Evolutionary conservation across 2,329 filamentous ascomycete species (phyloP).

Genomic region (Cladorrhinum sp.): DNA sequence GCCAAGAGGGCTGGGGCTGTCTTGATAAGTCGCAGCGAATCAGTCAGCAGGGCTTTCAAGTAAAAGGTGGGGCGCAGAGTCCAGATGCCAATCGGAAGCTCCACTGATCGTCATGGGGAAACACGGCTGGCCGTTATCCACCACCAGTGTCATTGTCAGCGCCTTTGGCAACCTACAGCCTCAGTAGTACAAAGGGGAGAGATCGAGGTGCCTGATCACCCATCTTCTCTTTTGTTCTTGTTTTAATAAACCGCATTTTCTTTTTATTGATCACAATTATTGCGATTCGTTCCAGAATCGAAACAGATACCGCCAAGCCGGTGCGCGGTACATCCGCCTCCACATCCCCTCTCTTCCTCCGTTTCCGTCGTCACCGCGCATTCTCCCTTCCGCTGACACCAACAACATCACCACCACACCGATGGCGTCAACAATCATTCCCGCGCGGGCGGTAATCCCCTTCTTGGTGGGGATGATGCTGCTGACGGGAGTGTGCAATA

Average conservation of each 20-base stretch:
- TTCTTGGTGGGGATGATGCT: slow-evolving; percentile 95
- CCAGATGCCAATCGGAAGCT: background rate
- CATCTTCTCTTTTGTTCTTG: background rate
- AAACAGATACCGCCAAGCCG: background rate
- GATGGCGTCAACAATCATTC: slow-evolving; percentile 51
- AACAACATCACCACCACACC: background rate
- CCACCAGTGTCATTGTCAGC: background rate
- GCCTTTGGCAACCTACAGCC: slow-evolving; percentile 11
- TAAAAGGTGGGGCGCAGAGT: background rate
- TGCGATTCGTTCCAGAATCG: background rate
- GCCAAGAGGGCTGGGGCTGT: background rate
- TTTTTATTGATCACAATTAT: too few species aligned
- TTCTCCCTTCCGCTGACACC: background rate
- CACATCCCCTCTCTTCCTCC: background rate
- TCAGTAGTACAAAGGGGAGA: background rate
- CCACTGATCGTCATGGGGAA: slow-evolving; percentile 14
- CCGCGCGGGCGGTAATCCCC: slow-evolving; percentile 68
- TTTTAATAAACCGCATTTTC: background rate
- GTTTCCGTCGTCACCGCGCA: background rate
- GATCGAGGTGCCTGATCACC: slow-evolving; percentile 6
- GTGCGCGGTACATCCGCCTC: slow-evolving; percentile 13
- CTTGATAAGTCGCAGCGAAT: slow-evolving; percentile 13
- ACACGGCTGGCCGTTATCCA: slow-evolving; percentile 1
- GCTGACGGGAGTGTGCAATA: slow-evolving; percentile 93
- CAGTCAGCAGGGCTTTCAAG: slow-evolving; percentile 13